Evolutionary conservation across 164 flowering plant species (phyloP), one percentile per base, ranked within the genome.

Genomic region (Piper longum): DNA sequence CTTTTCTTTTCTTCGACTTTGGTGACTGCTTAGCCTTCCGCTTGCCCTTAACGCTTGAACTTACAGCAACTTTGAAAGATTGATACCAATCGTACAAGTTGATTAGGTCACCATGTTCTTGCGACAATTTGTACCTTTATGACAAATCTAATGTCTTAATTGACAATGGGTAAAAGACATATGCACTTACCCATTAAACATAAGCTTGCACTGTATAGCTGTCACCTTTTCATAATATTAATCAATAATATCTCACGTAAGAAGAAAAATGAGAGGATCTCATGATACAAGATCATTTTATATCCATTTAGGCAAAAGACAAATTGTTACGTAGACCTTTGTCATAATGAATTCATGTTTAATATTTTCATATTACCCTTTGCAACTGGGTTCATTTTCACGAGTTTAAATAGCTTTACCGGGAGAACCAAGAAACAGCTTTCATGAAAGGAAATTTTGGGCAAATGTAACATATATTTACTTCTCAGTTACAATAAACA

Each of bases 81-180:
- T 87, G 85, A 72, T 80, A 90, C 99, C 96, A 90, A 73, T 93
- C 96, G 63, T 88, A 91, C 56, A 93, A 83, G 71, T 93, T 93
- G 69, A 93, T 93, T 65, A 86, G 81, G 78, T 90, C 97, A 11
- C 97, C 97, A 70, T 90, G 96, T 75, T 93, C 97, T 78, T 88
- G 97, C 41, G 89, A 80, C 59, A 90, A 71, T 4, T 70, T 74
- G 67, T 86, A 89, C 89, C 90, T 86, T 57, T 48, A 40, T 59
- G 61, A 60, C 4, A 42, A 12, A 42, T 56, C 18, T 64, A 41
- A 64, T 13, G 39, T 56, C 7, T 18, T 4, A 39, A 4, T 26
- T 18, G 7, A 36, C 8, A 6, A 18, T 19, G 42, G n/a, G 39
- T 59, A 26, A 59, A 16, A 39, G 12, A 7, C 36, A 4, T n/a